These are phyloP conservation scores for Iberis pinnata DNA, from an alignment of 345 rosid species.

Conservation along the genomic window DNA sequence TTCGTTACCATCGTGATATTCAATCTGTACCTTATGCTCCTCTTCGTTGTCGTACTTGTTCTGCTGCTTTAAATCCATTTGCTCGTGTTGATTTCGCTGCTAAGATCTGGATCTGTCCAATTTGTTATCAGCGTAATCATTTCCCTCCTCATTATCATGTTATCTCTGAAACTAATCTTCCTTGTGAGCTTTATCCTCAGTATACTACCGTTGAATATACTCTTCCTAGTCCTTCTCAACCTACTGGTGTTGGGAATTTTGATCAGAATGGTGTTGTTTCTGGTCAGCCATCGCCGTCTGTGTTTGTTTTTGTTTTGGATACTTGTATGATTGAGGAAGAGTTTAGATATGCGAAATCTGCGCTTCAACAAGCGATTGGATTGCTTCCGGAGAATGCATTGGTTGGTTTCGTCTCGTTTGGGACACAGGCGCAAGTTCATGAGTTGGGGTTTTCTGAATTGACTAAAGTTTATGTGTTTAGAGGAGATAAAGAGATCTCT, in stretches of 20 bases:
- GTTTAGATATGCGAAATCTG: slow-evolving; percentile 60
- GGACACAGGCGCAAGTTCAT: slow-evolving; percentile 94
- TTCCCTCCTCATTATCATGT: slow-evolving; percentile 76
- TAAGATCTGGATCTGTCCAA: slow-evolving; percentile 98
- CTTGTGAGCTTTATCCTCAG: slow-evolving; percentile 84
- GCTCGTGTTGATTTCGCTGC: slow-evolving; percentile 77
- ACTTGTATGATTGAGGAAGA: slow-evolving; percentile 97
- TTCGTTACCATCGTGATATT: slow-evolving; percentile 68
- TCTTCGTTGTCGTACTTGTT: slow-evolving; percentile 83
- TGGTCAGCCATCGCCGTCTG: slow-evolving; percentile 38
- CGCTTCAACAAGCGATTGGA: slow-evolving; percentile 76
- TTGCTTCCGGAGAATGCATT: slow-evolving; percentile 88
- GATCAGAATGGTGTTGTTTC: slow-evolving; percentile 33
- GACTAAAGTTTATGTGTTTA: slow-evolving; percentile 86
- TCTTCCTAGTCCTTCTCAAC: slow-evolving; percentile 38
- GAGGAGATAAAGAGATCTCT: slow-evolving; percentile 77
- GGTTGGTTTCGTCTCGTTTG: slow-evolving; percentile 87
- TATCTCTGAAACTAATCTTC: slow-evolving; percentile 86
- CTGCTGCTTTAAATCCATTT: slow-evolving; percentile 63
- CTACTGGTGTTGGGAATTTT: slow-evolving; percentile 37
- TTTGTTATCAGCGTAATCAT: slow-evolving; percentile 85
- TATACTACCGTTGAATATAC: slow-evolving; percentile 75
- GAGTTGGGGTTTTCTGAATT: slow-evolving; percentile 87
- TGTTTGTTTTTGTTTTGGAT: slow-evolving; percentile 78
- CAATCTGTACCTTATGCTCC: slow-evolving; percentile 81